Conservation (phyloP, 108 stramenopile genomes). For the Discostella stelligeroides region DNA sequence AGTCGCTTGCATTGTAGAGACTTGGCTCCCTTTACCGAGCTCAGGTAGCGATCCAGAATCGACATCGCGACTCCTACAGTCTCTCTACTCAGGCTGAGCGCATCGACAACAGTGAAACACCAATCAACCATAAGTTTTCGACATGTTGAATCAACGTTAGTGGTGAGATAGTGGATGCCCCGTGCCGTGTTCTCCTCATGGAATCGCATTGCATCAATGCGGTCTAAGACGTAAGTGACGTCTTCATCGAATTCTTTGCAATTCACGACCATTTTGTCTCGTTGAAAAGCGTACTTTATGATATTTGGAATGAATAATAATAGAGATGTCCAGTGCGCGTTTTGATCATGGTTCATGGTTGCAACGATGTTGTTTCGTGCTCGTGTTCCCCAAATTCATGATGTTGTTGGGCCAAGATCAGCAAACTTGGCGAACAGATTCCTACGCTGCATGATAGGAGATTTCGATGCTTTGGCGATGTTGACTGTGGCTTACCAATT, state of each 20-base stretch:
- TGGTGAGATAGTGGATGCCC: constrained; percentile 16
- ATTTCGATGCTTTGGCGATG: too few species aligned
- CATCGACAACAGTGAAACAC: constrained; percentile 29
- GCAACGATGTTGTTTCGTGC: too few species aligned
- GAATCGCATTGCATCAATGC: constrained; percentile 2
- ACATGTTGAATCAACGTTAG: constrained; percentile 23
- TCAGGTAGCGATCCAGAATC: constrained; percentile 38
- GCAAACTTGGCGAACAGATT: too few species aligned
- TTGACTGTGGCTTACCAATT: too few species aligned
- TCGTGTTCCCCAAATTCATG: too few species aligned
- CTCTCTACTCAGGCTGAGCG: constrained; percentile 22
- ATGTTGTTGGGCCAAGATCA: too few species aligned
- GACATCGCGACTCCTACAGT: constrained; percentile 28
- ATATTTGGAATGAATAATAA: too few species aligned
- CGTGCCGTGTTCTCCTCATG: constrained; percentile 4
- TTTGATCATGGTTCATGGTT: too few species aligned
- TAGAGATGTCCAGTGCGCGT: too few species aligned
- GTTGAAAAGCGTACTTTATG: too few species aligned
- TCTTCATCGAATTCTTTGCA: background rate
- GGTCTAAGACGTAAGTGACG: background rate
- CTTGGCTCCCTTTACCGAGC: constrained; percentile 17
- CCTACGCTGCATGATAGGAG: too few species aligned
- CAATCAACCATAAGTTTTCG: constrained; percentile 38
- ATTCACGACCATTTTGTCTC: too few species aligned
- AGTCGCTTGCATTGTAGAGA: constrained; percentile 13